Conservation (phyloP, 1,284 basidiomycete genomes). For the Ceratobasidium sp. region DNA sequence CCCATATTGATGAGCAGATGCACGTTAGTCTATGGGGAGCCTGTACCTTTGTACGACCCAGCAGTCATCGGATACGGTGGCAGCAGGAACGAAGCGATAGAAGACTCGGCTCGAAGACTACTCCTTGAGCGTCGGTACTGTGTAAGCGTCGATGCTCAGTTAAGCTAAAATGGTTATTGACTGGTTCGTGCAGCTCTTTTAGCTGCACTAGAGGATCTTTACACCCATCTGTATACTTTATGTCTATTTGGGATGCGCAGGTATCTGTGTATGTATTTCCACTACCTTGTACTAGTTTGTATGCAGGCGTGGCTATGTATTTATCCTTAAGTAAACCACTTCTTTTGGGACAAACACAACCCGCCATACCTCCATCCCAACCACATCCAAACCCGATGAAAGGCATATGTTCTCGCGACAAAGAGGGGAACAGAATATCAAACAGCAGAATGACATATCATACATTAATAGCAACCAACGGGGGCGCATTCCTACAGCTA, state of each 20-base stretch:
- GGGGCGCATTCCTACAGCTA: neutral
- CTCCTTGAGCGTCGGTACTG: neutral
- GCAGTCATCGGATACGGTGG: neutral
- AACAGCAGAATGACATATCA: slow-evolving; percentile 15
- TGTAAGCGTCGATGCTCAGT: neutral
- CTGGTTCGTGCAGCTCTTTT: neutral
- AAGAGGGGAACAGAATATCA: neutral
- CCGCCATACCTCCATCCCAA: neutral
- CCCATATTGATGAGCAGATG: neutral
- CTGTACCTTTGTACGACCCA: neutral
- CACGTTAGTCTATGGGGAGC: neutral
- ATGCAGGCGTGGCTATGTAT: neutral
- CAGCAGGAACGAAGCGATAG: neutral
- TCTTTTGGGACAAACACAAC: slow-evolving; percentile 10
- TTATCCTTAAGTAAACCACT: neutral
- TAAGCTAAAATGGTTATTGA: neutral
- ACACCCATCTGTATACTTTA: neutral
- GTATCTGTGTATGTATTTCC: neutral
- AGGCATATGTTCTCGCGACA: neutral
- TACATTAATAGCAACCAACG: slow-evolving; percentile 15
- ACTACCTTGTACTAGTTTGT: neutral
- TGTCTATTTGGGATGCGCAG: no score
- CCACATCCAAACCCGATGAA: neutral
- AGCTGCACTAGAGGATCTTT: neutral
- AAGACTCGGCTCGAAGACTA: slow-evolving; percentile 6